Base-by-base conservation (phyloP, 768 basidiomycete species). In the Coprinopsis strossmayeri region DNA sequence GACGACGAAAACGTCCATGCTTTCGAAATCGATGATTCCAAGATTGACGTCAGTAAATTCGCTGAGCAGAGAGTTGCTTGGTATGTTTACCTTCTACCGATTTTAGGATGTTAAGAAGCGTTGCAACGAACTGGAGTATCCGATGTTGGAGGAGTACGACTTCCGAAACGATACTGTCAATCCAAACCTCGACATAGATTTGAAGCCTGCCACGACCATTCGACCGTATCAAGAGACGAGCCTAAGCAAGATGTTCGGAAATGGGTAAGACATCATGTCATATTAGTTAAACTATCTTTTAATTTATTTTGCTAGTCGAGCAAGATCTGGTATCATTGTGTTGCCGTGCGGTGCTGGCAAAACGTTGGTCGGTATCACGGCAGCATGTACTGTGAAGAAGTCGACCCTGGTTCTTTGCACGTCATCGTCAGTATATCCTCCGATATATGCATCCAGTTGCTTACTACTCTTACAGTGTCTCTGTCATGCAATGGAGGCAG, bases 181-280 rank as follows among this genome's bases (percentile, higher is more conserved):
- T 61, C 80, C 96, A 24, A 95, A 97, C 65, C 76, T 99, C 38
- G 96, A 99, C 61, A 99, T 99, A 49, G 96, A 99, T 65, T 79
- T 99, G 46, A 99, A 99, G 64, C 96, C 96, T 2, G 88, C 92
- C 28, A 98, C 96, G 2, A 87, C 95, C 53, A 96, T 99, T 61
- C 79, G 96, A 47, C 92, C 96, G 12, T 99, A 99, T 67, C 96
- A 99, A 66, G 95, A 98, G 69, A 99, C 96, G 46, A 93, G 90
- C 62, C 71, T 99, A 35, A 93, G 91, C 56, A 99, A 99, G 70
- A 99, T 99, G 96, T 99, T 99, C 66, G 95, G 96, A 46, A 98
- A 99, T 64, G 96, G 93, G 90, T 92, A 65, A 46, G 76, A 54
- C 18, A 23, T 34, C 23, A 35, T 34, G 26, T n/a, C n/a, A n/a